These are phyloP conservation scores for Hyphochytrium catenoides DNA, from an alignment of 352 stramenopile species.

Conservation along the genomic window DNA sequence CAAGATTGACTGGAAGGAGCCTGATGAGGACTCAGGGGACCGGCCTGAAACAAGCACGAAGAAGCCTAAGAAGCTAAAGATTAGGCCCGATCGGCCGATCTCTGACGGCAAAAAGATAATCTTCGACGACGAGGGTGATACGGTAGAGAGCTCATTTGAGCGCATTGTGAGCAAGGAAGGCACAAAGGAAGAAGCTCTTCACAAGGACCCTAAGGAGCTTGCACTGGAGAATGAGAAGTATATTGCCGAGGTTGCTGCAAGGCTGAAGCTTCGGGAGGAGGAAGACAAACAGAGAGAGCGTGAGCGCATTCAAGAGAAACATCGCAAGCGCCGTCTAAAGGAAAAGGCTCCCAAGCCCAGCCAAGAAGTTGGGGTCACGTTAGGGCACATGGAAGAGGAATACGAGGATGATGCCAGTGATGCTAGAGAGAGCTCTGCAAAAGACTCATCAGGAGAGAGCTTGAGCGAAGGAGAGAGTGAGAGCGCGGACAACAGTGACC, in stretches of 20 bases:
- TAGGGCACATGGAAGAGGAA: constrained; percentile 9
- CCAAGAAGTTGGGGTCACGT: constrained; percentile 15
- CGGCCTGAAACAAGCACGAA: constrained; percentile 36
- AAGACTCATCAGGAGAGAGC: constrained; percentile 4
- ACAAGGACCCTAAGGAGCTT: constrained; percentile 28
- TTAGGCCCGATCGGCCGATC: constrained; percentile 33
- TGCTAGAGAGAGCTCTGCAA: constrained; percentile 14
- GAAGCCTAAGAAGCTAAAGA: constrained; percentile 53
- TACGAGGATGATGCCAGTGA: constrained; percentile 11
- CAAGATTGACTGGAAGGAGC: constrained; percentile 46
- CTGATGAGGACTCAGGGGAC: constrained; percentile 22
- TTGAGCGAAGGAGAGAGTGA: background rate
- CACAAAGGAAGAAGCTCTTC: constrained; percentile 18
- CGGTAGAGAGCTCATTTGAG: constrained; percentile 27
- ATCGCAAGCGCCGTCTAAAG: constrained; percentile 63
- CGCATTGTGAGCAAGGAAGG: constrained; percentile 16
- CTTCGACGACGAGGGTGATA: constrained; percentile 83
- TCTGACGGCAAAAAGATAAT: constrained; percentile 56
- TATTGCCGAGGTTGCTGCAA: constrained; percentile 27
- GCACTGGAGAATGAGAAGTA: constrained; percentile 20
- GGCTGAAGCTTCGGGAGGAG: constrained; percentile 40
- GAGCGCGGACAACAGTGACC: constrained; percentile 4
- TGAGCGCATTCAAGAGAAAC: constrained; percentile 59
- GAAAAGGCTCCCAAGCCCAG: constrained; percentile 41
- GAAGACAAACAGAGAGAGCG: constrained; percentile 53